phyloP scores from a whole-genome alignment of 768 basidiomycete genomes.

The Daedaleopsis nitida region DNA sequence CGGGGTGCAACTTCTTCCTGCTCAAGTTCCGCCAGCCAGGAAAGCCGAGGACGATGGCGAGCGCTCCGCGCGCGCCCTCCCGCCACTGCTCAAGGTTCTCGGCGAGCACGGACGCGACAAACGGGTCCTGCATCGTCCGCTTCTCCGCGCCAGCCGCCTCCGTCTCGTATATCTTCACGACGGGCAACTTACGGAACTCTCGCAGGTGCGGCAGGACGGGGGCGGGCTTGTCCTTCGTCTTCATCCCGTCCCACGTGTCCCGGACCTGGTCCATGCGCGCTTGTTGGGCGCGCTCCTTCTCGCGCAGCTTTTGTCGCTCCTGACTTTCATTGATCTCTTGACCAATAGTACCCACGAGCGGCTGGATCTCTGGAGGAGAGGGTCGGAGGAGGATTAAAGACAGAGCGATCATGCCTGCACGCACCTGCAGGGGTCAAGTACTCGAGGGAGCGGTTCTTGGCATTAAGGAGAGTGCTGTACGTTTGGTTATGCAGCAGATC shows the following conservation, averaged over 20 bases:
- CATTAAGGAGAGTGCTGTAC: slow-evolving; percentile 41
- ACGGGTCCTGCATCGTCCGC: slow-evolving; percentile 31
- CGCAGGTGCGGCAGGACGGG: slow-evolving; percentile 45
- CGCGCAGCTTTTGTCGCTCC: slow-evolving; percentile 30
- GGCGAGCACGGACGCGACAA: slow-evolving; percentile 41
- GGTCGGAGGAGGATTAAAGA: background rate
- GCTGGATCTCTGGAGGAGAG: slow-evolving; percentile 34
- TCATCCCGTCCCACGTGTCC: slow-evolving; percentile 44
- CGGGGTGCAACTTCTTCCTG: slow-evolving; percentile 50
- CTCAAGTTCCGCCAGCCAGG: slow-evolving; percentile 54
- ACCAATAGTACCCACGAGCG: slow-evolving; percentile 26
- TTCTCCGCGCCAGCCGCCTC: background rate
- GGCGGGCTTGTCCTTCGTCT: slow-evolving; percentile 24
- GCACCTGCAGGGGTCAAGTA: slow-evolving; percentile 23
- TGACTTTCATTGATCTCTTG: slow-evolving; percentile 31
- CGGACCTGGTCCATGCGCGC: slow-evolving; percentile 37
- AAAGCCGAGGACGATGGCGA: slow-evolving; percentile 52
- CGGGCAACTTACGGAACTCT: slow-evolving; percentile 52
- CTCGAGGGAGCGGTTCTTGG: slow-evolving; percentile 44
- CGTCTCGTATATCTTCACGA: slow-evolving; percentile 33
- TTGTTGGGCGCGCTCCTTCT: slow-evolving; percentile 30
- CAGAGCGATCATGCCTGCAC: too few species aligned
- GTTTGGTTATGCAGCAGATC: slow-evolving; percentile 44
- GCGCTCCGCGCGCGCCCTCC: slow-evolving; percentile 40
- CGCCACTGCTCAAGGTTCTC: slow-evolving; percentile 54